phyloP scores from a whole-genome alignment of 2,329 filamentous ascomycete genomes.

The Sporothrix dimorphospora region DNA sequence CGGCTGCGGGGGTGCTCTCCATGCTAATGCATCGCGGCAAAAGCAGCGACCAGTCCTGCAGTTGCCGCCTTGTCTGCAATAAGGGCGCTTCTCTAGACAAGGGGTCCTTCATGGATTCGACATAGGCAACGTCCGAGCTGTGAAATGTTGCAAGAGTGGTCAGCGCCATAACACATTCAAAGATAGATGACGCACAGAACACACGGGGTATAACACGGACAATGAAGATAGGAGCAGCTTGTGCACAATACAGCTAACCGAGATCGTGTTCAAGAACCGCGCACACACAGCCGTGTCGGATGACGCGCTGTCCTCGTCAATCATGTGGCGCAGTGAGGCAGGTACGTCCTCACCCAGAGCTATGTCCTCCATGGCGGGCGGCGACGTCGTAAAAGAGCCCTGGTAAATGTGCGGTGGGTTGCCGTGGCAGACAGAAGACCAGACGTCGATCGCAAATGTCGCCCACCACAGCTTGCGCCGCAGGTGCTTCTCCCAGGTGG shows the following conservation, averaged over 20 bases:
- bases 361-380: constrained; percentile 48
- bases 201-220: not conserved
- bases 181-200: not conserved
- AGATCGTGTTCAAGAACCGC: constrained; percentile 45
- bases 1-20: constrained; percentile 27
- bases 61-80: constrained; percentile 37
- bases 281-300: constrained; percentile 42
- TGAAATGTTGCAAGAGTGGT: not conserved
- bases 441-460: constrained; percentile 47
- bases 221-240: constrained; percentile 36
- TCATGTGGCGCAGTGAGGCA: constrained; percentile 6
- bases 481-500: constrained; percentile 48
- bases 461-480: constrained; percentile 53
- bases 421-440: constrained; percentile 52
- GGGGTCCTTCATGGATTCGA: constrained; percentile 32
- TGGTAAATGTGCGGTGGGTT: constrained; percentile 50
- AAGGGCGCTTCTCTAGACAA: constrained; percentile 34
- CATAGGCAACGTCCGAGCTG: constrained; percentile 30
- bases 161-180: not conserved
- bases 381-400: constrained; percentile 47
- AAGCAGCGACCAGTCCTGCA: constrained; percentile 44
- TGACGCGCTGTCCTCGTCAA: not conserved
- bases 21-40: constrained; percentile 44
- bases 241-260: constrained; percentile 41
- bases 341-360: constrained; percentile 48